Evolutionary conservation across 164 flowering plant genomes (phyloP), one percentile per base, ranked within the genome.

Genomic region (Dillenia turbinata): DNA sequence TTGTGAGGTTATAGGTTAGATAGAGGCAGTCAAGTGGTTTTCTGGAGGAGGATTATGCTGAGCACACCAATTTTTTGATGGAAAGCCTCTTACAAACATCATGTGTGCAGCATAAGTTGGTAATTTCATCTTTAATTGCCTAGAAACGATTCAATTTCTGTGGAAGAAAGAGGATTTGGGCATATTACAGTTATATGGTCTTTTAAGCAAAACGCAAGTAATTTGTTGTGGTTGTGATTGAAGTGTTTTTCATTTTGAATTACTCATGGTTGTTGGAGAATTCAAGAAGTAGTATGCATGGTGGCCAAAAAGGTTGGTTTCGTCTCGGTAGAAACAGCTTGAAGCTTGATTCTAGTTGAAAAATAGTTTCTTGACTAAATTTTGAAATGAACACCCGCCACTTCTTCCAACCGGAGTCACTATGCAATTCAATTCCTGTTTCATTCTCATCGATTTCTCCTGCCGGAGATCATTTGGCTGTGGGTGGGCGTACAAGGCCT

Each of bases 361-460:
- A 52, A 52, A 52, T 26, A 52, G 9, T 9, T 12, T 52, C 22
- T 47, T 43, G 0, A 1, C 16, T 16, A 11, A 48, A 43, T 7
- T 16, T 45, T 22, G 5, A 59, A 17, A 85, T 88, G 90, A 85
- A 75, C 67, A 76, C 75, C 16, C 79, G 84, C 2, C 74, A 78
- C 73, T 68, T 57, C 33, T 75, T 75, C 59, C 75, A 74, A n/a
- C 73, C 77, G 8, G 84, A 79, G 0, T 71, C 77, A 1, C 24
- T 80, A 49, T 71, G 80, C 57, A 58, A 24, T 57, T 68, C 82
- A 10, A 44, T 63, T 54, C 70, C 75, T 1, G 71, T 69, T 40
- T 61, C 81, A 56, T 65, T 65, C 63, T 75, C 84, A 15, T 67
- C 85, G 2, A 57, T 40, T 47, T 54, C 75, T 57, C 47, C 74